A percentile compares a stretch with the other conserved stretches of the same genome.
Conservation (phyloP, 2,329 filamentous ascomycete genomes). For the Monilinia fructicola region DNA sequence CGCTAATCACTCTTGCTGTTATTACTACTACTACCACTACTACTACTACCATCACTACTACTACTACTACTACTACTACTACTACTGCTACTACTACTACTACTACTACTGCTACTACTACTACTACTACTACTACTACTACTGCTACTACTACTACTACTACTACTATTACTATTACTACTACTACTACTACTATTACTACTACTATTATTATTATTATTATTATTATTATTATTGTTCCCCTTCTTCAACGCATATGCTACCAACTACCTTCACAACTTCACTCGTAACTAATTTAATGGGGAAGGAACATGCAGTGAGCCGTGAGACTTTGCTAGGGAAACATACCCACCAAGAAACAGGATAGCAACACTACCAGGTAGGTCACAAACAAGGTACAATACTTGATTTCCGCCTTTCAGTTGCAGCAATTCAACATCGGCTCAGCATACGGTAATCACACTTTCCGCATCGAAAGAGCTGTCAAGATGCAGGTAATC, state of each 20-base stretch:
- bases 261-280: not conserved
- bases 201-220: no score
- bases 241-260: not conserved
- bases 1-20: not conserved
- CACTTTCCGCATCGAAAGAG: not conserved
- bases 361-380: not conserved
- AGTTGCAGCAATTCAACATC: not conserved
- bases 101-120: no score
- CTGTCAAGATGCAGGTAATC: not conserved
- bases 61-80: no score
- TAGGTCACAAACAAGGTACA: not conserved
- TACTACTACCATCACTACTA: no score
- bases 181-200: no score
- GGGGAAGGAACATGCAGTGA: constrained; percentile 2
- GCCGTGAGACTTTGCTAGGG: not conserved
- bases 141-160: no score
- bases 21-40: no score
- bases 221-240: no score
- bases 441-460: not conserved
- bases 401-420: not conserved
- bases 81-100: no score
- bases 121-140: no score
- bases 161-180: no score
- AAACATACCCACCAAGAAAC: not conserved
- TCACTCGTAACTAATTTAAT: not conserved